Evolutionary conservation across 2,329 filamentous ascomycete genomes (phyloP).

Genomic region (Aspergillus melleus): DNA sequence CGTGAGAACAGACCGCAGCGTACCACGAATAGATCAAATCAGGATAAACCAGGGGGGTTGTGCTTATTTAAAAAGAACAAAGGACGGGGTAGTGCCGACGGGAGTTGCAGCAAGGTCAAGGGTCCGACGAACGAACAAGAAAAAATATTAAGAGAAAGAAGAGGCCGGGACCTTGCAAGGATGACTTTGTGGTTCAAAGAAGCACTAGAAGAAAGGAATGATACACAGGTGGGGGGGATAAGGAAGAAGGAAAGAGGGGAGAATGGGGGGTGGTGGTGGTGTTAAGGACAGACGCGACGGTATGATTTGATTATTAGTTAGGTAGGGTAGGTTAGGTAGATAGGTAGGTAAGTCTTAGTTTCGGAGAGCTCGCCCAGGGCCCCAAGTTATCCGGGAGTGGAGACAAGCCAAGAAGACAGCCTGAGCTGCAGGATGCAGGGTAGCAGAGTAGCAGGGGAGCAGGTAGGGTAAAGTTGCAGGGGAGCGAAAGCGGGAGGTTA

Average conservation of each 20-base stretch:
- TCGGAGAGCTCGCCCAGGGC: slow-evolving; percentile 6
- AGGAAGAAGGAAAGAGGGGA: slow-evolving; percentile 5
- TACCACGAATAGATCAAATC: slow-evolving; percentile 24
- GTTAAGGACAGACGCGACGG: slow-evolving; percentile 25
- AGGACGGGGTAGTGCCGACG: slow-evolving; percentile 18
- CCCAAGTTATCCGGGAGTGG: slow-evolving; percentile 22
- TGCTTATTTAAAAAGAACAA: slow-evolving; percentile 13
- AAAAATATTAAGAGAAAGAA: slow-evolving; percentile 20
- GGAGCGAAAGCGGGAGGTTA: not conserved
- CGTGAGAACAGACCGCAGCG: slow-evolving; percentile 20
- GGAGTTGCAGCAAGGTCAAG: slow-evolving; percentile 24
- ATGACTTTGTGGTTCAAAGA: slow-evolving; percentile 20
- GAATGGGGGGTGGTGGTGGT: slow-evolving; percentile 5
- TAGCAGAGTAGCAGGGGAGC: not conserved
- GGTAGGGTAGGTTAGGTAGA: not conserved
- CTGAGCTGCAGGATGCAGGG: too few relatives aligned
- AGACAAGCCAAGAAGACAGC: not conserved
- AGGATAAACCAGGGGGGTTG: slow-evolving; percentile 13
- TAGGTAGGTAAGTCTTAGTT: slow-evolving; percentile 3
- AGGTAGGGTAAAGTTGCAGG: not conserved
- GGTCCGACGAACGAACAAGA: not conserved
- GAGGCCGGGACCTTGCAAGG: slow-evolving; percentile 24
- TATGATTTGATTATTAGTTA: slow-evolving; percentile 22
- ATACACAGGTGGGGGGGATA: slow-evolving; percentile 21
- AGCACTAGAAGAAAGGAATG: slow-evolving; percentile 21